Evolutionary conservation across 768 basidiomycete genomes (phyloP).

Genomic region (Serendipita sp.): DNA sequence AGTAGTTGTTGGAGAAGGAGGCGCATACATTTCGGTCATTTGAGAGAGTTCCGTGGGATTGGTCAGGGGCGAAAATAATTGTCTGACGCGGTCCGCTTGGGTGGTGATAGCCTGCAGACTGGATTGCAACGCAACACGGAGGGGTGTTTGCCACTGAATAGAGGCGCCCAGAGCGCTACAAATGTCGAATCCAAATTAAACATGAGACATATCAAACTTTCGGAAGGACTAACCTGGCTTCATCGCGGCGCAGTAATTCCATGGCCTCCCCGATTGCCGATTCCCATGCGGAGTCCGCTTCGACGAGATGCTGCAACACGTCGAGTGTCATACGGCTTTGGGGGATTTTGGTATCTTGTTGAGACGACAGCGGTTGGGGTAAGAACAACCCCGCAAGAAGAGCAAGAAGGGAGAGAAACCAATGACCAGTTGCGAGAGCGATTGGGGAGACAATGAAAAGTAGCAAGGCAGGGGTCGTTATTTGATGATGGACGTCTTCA

Average conservation of each 20-base stretch:
- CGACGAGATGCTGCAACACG: conserved; percentile 49
- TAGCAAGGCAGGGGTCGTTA: conserved; percentile 16
- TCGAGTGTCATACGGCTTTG: conserved; percentile 32
- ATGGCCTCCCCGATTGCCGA: conserved; percentile 56
- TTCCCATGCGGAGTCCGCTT: conserved; percentile 58
- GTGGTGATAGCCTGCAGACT: conserved; percentile 60
- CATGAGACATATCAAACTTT: background rate
- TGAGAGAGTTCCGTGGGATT: conserved; percentile 56
- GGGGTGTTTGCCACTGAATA: conserved; percentile 33
- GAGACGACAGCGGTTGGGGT: background rate
- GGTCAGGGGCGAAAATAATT: conserved; percentile 61
- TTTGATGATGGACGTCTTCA: conserved; percentile 31
- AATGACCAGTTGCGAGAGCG: conserved; percentile 13
- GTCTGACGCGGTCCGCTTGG: conserved; percentile 70
- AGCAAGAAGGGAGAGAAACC: conserved; percentile 2
- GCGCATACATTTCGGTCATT: conserved; percentile 78
- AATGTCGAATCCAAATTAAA: background rate
- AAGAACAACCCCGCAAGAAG: conserved; percentile 7
- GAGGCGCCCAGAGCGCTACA: conserved; percentile 19
- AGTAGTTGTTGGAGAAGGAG: conserved; percentile 39
- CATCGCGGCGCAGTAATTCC: conserved; percentile 48
- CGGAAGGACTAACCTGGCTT: conserved; percentile 35
- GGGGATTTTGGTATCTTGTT: background rate
- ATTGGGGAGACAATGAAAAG: background rate
- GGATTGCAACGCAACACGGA: conserved; percentile 57